Evolutionary conservation across 148 eudicot species (phyloP).

Genomic region (Rhododendron ovatum): DNA sequence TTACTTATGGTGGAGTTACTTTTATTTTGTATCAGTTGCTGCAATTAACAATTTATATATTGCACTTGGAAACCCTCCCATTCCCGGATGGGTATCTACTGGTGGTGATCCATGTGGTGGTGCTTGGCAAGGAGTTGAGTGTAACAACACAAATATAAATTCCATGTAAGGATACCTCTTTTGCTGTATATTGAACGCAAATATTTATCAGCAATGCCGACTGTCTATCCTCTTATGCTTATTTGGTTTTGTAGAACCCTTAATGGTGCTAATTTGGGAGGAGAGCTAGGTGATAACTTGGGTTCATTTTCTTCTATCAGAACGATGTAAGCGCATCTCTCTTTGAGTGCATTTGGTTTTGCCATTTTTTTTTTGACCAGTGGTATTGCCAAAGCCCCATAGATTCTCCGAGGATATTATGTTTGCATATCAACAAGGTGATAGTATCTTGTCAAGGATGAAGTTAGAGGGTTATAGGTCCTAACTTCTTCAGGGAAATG

Average conservation of each 20-base stretch:
- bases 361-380: background rate
- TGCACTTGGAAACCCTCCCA: constrained; percentile 66
- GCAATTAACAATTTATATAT: constrained; percentile 75
- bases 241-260: constrained; percentile 44
- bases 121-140: constrained; percentile 80
- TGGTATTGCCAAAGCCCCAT: background rate
- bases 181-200: background rate
- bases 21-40: constrained; percentile 50
- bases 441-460: background rate
- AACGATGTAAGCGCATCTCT: constrained; percentile 44
- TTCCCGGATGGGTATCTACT: constrained; percentile 74
- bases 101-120: constrained; percentile 88
- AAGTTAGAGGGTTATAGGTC: background rate
- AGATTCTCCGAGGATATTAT: background rate
- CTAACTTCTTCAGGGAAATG: background rate
- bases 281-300: constrained; percentile 66
- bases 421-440: background rate
- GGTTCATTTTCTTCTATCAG: constrained; percentile 68
- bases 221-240: constrained; percentile 9
- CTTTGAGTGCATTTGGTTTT: background rate
- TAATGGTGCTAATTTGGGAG: constrained; percentile 61
- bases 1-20: constrained; percentile 10
- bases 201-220: constrained; percentile 1
- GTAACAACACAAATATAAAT: constrained; percentile 47
- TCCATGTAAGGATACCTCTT: constrained; percentile 51